Evolutionary conservation across 176 grass and related monocot genomes (phyloP).

Genomic region (Typha latifolia): DNA sequence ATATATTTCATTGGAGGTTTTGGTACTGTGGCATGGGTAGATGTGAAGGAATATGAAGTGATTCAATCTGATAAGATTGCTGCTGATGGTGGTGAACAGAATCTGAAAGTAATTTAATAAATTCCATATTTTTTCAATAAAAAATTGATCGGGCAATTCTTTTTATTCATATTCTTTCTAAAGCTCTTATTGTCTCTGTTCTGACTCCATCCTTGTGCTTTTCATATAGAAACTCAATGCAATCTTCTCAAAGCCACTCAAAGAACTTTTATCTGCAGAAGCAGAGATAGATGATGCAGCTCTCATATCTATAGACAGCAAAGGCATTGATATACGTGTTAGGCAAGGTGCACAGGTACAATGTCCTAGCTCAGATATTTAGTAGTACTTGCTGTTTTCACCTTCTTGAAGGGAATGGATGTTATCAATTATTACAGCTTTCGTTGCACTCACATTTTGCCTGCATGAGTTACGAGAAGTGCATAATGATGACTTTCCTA

Average conservation of each 20-base stretch:
- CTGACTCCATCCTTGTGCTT: not conserved
- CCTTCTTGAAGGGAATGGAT: not conserved
- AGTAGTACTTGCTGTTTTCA: not conserved
- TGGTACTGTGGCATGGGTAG: constrained; percentile 93
- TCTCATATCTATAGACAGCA: constrained; percentile 98
- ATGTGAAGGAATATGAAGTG: constrained; percentile 84
- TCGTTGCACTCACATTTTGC: too few species aligned
- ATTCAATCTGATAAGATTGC: constrained; percentile 91
- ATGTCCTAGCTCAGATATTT: not conserved
- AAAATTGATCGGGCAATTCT: too few species aligned
- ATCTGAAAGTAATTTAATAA: constrained; percentile 56
- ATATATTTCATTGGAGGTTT: constrained; percentile 99
- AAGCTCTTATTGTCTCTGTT: not conserved
- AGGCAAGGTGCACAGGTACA: constrained; percentile 95
- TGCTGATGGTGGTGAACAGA: constrained; percentile 77
- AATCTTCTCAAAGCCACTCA: constrained; percentile 90
- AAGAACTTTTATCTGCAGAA: constrained; percentile 72
- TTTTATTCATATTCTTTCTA: not conserved
- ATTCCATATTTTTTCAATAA: not conserved
- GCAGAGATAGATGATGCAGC: constrained; percentile 87
- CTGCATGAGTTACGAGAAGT: too few species aligned
- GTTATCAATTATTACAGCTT: too few species aligned
- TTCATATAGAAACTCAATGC: constrained; percentile 67
- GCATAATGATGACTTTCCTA: too few species aligned
- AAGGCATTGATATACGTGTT: constrained; percentile 93